A percentile compares a stretch with the other conserved stretches of the same genome.
Evolutionary conservation across 2,329 filamentous ascomycete species (phyloP).

Genomic region (Pleoardoris graminearum): DNA sequence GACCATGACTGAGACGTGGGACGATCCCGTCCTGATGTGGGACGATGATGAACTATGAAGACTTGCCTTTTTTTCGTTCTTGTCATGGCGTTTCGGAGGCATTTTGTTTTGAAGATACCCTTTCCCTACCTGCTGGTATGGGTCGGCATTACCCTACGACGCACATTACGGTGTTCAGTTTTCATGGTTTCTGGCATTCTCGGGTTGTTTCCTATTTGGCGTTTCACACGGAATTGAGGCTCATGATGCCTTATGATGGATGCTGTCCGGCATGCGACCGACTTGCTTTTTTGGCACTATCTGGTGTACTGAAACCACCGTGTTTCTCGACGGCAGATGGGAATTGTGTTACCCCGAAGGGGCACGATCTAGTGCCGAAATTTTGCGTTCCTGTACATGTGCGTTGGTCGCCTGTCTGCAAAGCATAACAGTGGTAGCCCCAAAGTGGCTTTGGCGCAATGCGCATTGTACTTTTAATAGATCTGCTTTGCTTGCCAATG

Average conservation of each 20-base stretch:
- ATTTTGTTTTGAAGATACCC: constrained; percentile 1
- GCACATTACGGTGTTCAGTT: not conserved
- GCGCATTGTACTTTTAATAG: not conserved
- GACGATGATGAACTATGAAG: not conserved
- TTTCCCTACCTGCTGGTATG: not conserved
- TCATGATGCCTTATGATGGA: not conserved
- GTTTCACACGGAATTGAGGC: not conserved
- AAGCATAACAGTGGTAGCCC: not conserved
- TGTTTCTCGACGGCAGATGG: too few species aligned
- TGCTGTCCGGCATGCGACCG: not conserved
- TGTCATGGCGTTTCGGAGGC: not conserved
- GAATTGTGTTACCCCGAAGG: too few species aligned
- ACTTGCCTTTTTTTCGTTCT: not conserved
- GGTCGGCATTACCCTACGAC: not conserved
- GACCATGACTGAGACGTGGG: not conserved
- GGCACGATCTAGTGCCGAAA: too few species aligned
- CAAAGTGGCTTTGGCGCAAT: not conserved
- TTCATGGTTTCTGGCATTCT: not conserved
- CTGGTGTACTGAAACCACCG: not conserved
- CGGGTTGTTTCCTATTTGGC: not conserved
- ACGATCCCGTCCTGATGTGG: not conserved
- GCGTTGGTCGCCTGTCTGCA: not conserved
- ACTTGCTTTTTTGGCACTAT: not conserved
- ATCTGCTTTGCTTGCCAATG: too few species aligned
- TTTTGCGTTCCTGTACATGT: not conserved